Evolutionary conservation across 768 basidiomycete species (phyloP).

Genomic region (Symmetrospora coprosmae): DNA sequence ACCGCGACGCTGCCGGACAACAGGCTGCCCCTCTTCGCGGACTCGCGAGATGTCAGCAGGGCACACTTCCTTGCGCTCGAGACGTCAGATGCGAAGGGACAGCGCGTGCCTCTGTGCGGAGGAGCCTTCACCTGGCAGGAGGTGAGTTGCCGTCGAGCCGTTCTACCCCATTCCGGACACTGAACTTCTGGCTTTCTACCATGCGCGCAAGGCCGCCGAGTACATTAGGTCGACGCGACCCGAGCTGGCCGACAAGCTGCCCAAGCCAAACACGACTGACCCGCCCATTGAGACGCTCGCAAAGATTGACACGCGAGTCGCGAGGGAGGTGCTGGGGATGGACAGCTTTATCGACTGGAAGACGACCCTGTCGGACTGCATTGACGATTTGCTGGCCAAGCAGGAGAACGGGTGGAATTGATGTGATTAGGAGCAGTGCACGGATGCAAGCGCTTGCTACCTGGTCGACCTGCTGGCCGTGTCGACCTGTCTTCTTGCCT

Average conservation of each 20-base stretch:
- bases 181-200: no score
- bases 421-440: no score
- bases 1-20: slow-evolving; percentile 19
- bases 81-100: slow-evolving; percentile 12
- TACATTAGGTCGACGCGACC: slow-evolving; percentile 12
- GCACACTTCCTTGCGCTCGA: slow-evolving; percentile 27
- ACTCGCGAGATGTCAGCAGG: slow-evolving; percentile 26
- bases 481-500: no score
- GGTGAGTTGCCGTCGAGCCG: neutral
- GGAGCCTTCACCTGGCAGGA: slow-evolving; percentile 32
- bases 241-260: slow-evolving; percentile 23
- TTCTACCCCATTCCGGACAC: neutral
- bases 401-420: slow-evolving; percentile 26
- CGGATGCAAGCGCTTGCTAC: no score
- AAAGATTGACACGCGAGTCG: slow-evolving; percentile 23
- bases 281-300: slow-evolving; percentile 20
- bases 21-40: slow-evolving; percentile 28
- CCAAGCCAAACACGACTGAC: slow-evolving; percentile 11
- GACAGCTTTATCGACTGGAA: slow-evolving; percentile 24
- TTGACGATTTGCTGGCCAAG: slow-evolving; percentile 27
- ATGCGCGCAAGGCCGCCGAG: slow-evolving; percentile 22
- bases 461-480: no score
- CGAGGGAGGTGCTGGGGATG: slow-evolving; percentile 23
- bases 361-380: slow-evolving; percentile 19
- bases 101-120: slow-evolving; percentile 27